Conservation (phyloP, 331 rosid genomes). For the Malus hybrid region DNA sequence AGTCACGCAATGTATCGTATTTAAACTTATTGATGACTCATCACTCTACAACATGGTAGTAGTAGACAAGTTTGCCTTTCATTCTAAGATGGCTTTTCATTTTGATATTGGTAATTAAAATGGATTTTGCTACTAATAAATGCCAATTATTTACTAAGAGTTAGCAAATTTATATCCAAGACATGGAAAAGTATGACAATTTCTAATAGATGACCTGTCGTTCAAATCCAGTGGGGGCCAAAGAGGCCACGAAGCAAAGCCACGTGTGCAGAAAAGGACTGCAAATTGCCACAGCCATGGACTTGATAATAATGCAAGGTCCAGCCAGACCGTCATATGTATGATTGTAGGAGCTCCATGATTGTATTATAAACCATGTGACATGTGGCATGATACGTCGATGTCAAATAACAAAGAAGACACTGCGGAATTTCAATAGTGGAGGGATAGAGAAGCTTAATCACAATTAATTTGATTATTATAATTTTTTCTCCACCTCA, state of each 20-base stretch:
- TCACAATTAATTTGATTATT: neutral
- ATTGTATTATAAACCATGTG: neutral
- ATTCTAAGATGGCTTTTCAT: neutral
- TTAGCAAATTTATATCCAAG: neutral
- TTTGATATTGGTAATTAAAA: neutral
- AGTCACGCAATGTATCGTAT: no score
- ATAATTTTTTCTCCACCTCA: neutral
- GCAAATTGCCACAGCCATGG: neutral
- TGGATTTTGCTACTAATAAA: neutral
- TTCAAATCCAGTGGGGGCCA: neutral
- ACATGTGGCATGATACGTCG: neutral
- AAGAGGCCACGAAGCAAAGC: neutral
- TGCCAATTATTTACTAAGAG: neutral
- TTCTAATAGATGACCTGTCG: neutral
- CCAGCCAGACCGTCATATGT: neutral
- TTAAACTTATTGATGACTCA: no score
- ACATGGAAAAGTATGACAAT: neutral
- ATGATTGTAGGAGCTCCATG: neutral
- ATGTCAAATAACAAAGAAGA: neutral
- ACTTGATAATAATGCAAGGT: neutral
- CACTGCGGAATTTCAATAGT: neutral
- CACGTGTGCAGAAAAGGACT: neutral
- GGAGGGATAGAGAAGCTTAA: neutral
- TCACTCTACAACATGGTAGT: no score
- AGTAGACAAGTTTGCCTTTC: constrained; percentile 7